Base-by-base conservation (phyloP, 306 rosid species). In the Pueraria montana region DNA sequence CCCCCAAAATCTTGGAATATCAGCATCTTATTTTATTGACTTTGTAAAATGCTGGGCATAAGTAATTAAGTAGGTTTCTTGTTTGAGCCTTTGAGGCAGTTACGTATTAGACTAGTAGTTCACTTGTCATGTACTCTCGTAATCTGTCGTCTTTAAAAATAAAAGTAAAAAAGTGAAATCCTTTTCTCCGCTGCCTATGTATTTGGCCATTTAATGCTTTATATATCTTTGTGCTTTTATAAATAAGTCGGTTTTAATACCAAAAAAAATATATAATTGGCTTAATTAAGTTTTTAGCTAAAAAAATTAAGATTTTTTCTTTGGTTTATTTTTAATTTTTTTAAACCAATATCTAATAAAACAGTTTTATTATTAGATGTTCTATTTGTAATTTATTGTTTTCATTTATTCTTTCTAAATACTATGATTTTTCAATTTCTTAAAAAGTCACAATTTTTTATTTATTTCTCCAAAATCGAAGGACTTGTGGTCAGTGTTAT, bases 1-100 rank as follows among this genome's bases (percentile, higher is more conserved):
- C 45, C 18, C 24, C 27, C 55, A 18, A 24, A 78, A 82, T 3
- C 26, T 5, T 43, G 74, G 71, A 82, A 67, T 64, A 24, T 72
- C 72, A 52, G 69, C 49, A 13, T 71, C 63, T 48, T 43, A 32
- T 65, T 34, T 11, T 65, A 18, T 72, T 84, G 84, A 56, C 10
- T 20, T 21, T 20, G 63, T 55, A 34, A 55, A 50, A 50, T 62
- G 81, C 32, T 62, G 58, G 53, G 56, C 62, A 40, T 78, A 69
- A 84, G 52, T 3, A 46, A 46, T 46, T 46, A 46, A 12, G 78
- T 72, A 79, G 42, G 84, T 67, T 45, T 48, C 6, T 52, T 26
- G 9, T 67, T 43, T 9, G 43, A 43, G 49, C 49, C 13, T 43
- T 18, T 53, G 77, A 55, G 66, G 61, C 43, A 18, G 79, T 72